phyloP scores from a whole-genome alignment of 345 rosid genomes.

The Eucalyptus erythrocorys region DNA sequence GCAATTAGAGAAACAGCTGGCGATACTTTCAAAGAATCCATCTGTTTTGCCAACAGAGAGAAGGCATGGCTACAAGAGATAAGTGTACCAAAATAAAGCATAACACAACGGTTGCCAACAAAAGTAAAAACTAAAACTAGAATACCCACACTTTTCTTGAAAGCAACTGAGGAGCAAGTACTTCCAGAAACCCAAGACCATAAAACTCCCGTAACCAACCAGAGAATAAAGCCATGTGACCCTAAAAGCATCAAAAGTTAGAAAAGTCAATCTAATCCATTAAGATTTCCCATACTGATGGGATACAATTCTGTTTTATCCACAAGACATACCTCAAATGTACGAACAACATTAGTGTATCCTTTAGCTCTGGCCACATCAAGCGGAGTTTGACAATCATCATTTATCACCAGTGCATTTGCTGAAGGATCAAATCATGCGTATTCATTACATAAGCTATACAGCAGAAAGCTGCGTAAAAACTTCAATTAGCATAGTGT shows the following conservation, averaged over 20 bases:
- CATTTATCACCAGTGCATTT: constrained; percentile 69
- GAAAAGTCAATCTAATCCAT: background rate
- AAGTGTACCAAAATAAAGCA: background rate
- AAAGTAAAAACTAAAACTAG: background rate
- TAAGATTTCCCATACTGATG: background rate
- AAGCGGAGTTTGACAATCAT: constrained; percentile 86
- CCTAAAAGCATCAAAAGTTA: constrained; percentile 14
- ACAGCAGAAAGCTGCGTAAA: background rate
- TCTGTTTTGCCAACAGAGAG: background rate
- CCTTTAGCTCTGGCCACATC: constrained; percentile 91
- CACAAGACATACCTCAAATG: constrained; percentile 56
- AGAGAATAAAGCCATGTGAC: constrained; percentile 72
- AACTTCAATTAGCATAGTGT: background rate
- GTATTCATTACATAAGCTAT: background rate
- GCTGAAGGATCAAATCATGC: constrained; percentile 25
- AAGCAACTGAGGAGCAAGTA: constrained; percentile 69
- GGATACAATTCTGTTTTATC: background rate
- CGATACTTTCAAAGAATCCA: background rate
- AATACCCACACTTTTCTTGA: constrained; percentile 81
- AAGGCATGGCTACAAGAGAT: background rate
- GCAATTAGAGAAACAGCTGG: background rate
- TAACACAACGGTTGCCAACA: background rate
- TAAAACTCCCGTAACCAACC: constrained; percentile 93
- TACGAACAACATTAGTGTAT: constrained; percentile 52
- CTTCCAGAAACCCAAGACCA: constrained; percentile 81